Base-by-base conservation (phyloP, 164 flowering plant genomes). In the Stephania japonica region DNA sequence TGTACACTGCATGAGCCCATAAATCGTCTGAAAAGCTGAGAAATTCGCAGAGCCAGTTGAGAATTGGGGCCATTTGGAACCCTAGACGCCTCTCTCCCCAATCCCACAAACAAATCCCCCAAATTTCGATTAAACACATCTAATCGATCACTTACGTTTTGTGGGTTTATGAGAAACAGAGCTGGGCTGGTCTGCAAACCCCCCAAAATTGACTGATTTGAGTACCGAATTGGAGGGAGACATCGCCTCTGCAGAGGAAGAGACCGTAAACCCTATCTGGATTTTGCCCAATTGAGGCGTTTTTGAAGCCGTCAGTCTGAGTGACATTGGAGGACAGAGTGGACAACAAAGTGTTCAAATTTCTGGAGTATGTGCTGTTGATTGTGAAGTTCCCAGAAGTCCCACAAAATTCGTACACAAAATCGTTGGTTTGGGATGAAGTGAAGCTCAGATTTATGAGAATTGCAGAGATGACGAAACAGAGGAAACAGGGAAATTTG, bases 181-280 rank as follows among this genome's bases (percentile, higher is more conserved):
- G 62, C 7, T 2, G 21, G 62, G 21, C 7, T 6, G n/a, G 6
- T 16, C 62, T 56, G 62, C 62, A 56, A 3, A 56, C 6, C 21
- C n/a, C 62, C 62, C 5, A 16, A 16, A 2, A 16, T 56, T 14
- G 62, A 56, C 5, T 56, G 62, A 16, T 16, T 16, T 56, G 62
- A 56, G n/a, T 56, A 83, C 10, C 79, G 78, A 4, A 42, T 19
- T 59, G 47, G 5, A 24, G 4, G 12, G 42, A 1, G 3, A 78
- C 50, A 43, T 83, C 83, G 5, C 81, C 83, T 25, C 84, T 67
- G 67, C 85, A 83, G n/a, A 79, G 71, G 43, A 21, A 75, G 47
- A 72, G 50, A 1, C 74, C 81, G 47, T 69, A 61, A 25, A 70
- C 75, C 21, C 11, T 42, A 56, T 81, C 42, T 8, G 64, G 16